phyloP scores from a whole-genome alignment of 768 basidiomycete species.

The Trametes coccinea region DNA sequence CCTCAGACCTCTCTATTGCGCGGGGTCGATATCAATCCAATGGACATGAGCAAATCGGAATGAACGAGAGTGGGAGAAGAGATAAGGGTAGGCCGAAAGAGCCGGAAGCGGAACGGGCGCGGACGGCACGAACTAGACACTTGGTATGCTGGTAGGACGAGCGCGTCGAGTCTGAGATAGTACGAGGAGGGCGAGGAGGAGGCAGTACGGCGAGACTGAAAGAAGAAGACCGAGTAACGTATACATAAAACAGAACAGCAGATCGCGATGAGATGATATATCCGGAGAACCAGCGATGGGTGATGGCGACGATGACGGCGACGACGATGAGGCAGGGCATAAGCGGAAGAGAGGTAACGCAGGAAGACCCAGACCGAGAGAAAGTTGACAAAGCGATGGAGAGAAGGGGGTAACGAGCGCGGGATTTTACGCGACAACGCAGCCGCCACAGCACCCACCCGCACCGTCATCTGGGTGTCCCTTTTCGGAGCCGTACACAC shows the following conservation, averaged over 20 bases:
- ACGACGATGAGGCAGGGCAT: constrained; percentile 2
- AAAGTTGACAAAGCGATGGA: constrained; percentile 4
- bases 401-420: background rate
- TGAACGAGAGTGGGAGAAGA: constrained; percentile 9
- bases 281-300: constrained; percentile 8
- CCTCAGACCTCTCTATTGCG: constrained; percentile 3
- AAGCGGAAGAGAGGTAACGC: constrained; percentile 18
- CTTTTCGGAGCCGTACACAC: constrained; percentile 47
- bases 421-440: constrained; percentile 52
- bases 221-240: constrained; percentile 12
- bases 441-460: constrained; percentile 66
- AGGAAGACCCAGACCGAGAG: constrained; percentile 4
- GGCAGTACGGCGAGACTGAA: background rate
- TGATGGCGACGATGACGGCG: constrained; percentile 6
- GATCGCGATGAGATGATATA: constrained; percentile 19
- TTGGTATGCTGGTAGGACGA: constrained; percentile 3
- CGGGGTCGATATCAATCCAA: constrained; percentile 5
- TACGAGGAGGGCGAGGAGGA: background rate
- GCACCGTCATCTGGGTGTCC: constrained; percentile 55
- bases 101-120: constrained; percentile 3
- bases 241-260: constrained; percentile 22
- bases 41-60: background rate
- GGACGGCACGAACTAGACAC: constrained; percentile 6
- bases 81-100: constrained; percentile 5
- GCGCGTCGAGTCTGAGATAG: background rate